A percentile compares a stretch with the other conserved stretches of the same genome.
These are phyloP conservation scores for Zoysia pacifica DNA, from an alignment of 176 grass and related monocot species.

Conservation along the genomic window DNA sequence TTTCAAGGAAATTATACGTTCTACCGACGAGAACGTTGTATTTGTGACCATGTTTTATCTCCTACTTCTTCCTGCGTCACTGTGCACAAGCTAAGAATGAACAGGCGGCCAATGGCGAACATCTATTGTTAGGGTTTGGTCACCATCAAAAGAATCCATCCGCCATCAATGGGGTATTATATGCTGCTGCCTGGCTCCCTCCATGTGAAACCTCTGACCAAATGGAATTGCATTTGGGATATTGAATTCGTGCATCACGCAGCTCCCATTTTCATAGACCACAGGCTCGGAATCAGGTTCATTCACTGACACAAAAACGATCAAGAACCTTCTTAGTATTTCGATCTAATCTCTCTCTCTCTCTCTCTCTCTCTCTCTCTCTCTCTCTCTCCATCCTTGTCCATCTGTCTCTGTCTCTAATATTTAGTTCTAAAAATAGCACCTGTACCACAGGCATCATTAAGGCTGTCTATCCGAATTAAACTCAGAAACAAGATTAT, in stretches of 20 bases:
- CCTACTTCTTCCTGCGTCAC: not conserved
- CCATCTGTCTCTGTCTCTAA: not conserved
- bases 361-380: not conserved
- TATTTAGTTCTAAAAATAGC: conserved; percentile 35
- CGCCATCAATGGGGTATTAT: conserved; percentile 22
- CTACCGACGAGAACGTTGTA: not conserved
- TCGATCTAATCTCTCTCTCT: not conserved
- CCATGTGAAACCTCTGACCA: conserved; percentile 62
- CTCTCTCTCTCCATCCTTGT: not conserved
- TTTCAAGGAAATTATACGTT: not conserved
- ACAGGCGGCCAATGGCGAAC: not conserved
- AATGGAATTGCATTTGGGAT: conserved; percentile 45
- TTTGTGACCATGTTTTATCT: not conserved
- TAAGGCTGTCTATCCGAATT: conserved; percentile 13
- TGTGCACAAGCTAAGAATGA: conserved; percentile 1
- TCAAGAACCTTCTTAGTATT: conserved; percentile 40
- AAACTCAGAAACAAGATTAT: conserved; percentile 24
- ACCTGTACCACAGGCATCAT: conserved; percentile 38
- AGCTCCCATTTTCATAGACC: conserved; percentile 4
- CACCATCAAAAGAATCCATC: conserved; percentile 40
- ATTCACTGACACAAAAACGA: conserved; percentile 28
- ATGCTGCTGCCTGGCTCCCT: conserved; percentile 37
- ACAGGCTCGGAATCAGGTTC: not conserved
- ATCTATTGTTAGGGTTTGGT: conserved; percentile 45
- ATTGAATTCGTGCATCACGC: conserved; percentile 35